Percentiles rank a stretch among this genome's conserved stretches.
These are phyloP conservation scores for Lodderomyces pseudojiufengensis DNA, from an alignment of 1,139 yeast genomes.

Conservation along the genomic window DNA sequence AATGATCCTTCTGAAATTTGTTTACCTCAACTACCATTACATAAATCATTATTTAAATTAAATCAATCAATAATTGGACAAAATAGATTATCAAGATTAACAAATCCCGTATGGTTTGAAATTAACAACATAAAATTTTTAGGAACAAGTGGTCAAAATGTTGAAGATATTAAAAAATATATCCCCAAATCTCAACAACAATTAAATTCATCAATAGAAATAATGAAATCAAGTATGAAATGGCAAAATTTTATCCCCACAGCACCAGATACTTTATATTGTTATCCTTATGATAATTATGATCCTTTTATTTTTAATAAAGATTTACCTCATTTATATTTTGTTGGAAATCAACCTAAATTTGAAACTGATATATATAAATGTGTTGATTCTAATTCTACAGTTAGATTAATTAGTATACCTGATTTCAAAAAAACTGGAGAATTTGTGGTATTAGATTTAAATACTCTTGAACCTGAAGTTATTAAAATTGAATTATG, in stretches of 20 bases:
- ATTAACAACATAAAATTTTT: slow-evolving; percentile 54
- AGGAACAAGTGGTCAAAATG: slow-evolving; percentile 82
- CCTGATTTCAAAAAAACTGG: slow-evolving; percentile 71
- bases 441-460: slow-evolving; percentile 63
- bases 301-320: slow-evolving; percentile 75
- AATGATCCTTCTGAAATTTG: slow-evolving; percentile 80
- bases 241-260: slow-evolving; percentile 94
- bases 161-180: slow-evolving; percentile 73
- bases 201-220: slow-evolving; percentile 36
- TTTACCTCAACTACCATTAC: slow-evolving; percentile 88
- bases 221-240: slow-evolving; percentile 64
- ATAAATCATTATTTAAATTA: slow-evolving; percentile 61
- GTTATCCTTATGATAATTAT: slow-evolving; percentile 74
- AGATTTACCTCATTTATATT: slow-evolving; percentile 81
- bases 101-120: slow-evolving; percentile 76
- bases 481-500: slow-evolving; percentile 23
- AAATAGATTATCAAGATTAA: slow-evolving; percentile 41
- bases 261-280: slow-evolving; percentile 91
- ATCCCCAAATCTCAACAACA: slow-evolving; percentile 14
- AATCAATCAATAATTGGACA: slow-evolving; percentile 38
- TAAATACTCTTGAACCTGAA: slow-evolving; percentile 52
- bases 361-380: slow-evolving; percentile 38
- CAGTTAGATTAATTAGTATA: slow-evolving; percentile 56
- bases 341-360: slow-evolving; percentile 76
- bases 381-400: slow-evolving; percentile 20